Conservation (phyloP, 2,329 filamentous ascomycete species). For the Ceratocystis huliohia region DNA sequence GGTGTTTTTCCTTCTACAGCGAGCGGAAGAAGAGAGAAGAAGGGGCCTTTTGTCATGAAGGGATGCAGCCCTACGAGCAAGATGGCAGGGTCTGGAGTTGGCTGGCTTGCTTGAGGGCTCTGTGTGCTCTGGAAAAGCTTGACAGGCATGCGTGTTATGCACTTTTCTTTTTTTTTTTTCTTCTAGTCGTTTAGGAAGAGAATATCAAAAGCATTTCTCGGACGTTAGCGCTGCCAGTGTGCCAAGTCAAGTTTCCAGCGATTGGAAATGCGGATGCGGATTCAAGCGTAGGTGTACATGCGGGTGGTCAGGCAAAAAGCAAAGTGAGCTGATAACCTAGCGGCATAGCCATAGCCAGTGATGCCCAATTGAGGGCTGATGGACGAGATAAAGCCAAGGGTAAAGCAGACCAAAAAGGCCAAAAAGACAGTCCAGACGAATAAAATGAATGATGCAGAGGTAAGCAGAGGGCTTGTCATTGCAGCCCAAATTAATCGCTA, state of each 20-base stretch:
- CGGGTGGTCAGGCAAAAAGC: background rate
- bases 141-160: background rate
- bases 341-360: background rate
- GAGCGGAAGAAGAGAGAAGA: conserved; percentile 8
- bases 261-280: too few relatives aligned
- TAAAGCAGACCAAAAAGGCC: background rate
- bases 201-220: too few relatives aligned
- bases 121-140: background rate
- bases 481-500: conserved; percentile 5
- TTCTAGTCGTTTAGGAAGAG: background rate
- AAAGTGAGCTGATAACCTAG: background rate
- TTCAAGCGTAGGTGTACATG: background rate
- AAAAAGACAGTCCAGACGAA: background rate
- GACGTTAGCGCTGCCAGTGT: too few relatives aligned
- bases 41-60: conserved; percentile 12
- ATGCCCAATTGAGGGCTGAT: background rate
- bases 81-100: conserved; percentile 8
- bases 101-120: background rate
- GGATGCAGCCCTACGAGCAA: conserved; percentile 13
- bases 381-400: background rate
- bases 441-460: background rate
- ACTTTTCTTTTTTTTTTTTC: background rate
- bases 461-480: background rate
- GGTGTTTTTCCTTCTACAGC: background rate
- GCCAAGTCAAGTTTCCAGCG: too few relatives aligned